Base-by-base conservation (phyloP, 1,284 basidiomycete genomes). In the Ustilago bromivora region DNA sequence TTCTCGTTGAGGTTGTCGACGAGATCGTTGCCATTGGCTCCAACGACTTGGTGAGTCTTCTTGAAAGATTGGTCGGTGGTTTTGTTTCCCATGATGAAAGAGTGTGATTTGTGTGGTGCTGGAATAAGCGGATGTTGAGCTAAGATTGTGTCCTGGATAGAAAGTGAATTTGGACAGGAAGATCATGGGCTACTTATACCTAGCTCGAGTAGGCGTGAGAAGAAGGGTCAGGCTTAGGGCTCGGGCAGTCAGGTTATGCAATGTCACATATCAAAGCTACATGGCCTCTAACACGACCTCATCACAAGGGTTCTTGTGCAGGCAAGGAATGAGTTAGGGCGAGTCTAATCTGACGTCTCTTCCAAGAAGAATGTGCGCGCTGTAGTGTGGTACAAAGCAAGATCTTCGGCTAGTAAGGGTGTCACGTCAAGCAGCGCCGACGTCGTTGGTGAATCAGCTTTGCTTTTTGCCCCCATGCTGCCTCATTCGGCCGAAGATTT, bases 41-140 rank as follows among this genome's bases (percentile, higher is more conserved):
- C 75, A n/a, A 77, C 70, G 43, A 69, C 64, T 46, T 77, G 75
- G 61, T 73, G 66, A 19, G 71, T 73, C 61, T 77, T 77, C 53
- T 77, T 77, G 66, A 77, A 77, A 17, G 59, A 34, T 19, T 69
- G 54, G 61, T 77, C 75, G 35, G 66, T 77, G 58, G 70, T 73
- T 10, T 77, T 68, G 61, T 57, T 60, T 15, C 61, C 63, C 74
- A 71, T 71, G 7, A 9, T 76, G 47, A 19, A 11, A 8, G n/a
- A 8, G 17, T 15, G n/a, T 34, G 12, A 8, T 5, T 3, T 15
- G 32, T 28, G 32, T 58, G n/a, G 57, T 35, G 41, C n/a, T 47
- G 28, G 11, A 6, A 41, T 41, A 47, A n/a, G 41, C 5, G 23
- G 51, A 19, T 36, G 34, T 28, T 36, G 31, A 17, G 40, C 12